A percentile compares a stretch with the other conserved stretches of the same genome.
Conservation (phyloP, 805 yeast genomes). For the Starmerella vaccinii region DNA sequence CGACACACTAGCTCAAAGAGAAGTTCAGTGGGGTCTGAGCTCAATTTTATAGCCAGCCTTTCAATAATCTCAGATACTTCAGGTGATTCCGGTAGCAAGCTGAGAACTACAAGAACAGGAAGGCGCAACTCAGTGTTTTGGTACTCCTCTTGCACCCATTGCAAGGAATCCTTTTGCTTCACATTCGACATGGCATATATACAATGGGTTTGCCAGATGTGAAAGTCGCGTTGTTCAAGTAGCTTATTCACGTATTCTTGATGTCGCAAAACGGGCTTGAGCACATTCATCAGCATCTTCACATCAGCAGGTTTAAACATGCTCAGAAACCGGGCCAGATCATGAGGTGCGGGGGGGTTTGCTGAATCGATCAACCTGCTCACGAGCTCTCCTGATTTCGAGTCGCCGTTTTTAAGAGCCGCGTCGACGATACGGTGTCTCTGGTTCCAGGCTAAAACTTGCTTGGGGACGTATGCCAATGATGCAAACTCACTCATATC, state of each 20-base stretch:
- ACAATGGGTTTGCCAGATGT: conserved; percentile 12
- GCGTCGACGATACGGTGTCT: conserved; percentile 12
- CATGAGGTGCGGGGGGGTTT: conserved; percentile 9
- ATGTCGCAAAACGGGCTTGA: not conserved
- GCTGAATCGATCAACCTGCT: conserved; percentile 9
- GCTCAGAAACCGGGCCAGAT: not conserved
- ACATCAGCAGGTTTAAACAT: not conserved
- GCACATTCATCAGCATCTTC: not conserved
- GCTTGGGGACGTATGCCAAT: conserved; percentile 10
- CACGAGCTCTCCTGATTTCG: conserved; percentile 5
- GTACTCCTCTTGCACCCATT: not conserved
- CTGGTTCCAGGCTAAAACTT: conserved; percentile 15
- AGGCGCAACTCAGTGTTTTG: not conserved
- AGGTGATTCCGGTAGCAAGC: conserved; percentile 3
- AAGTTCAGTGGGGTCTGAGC: not conserved
- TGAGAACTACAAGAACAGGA: conserved; percentile 7
- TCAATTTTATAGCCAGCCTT: conserved; percentile 1
- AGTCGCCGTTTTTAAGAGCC: not conserved
- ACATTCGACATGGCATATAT: not conserved
- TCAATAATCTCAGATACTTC: not conserved
- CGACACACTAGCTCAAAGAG: conserved; percentile 12
- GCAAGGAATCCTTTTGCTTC: no score
- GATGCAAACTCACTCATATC: conserved; percentile 5
- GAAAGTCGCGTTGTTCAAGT: not conserved
- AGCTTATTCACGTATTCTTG: not conserved